A percentile compares a stretch with the other conserved stretches of the same genome.
Conservation (phyloP, 345 rosid species). For the Dovyalis caffra region DNA sequence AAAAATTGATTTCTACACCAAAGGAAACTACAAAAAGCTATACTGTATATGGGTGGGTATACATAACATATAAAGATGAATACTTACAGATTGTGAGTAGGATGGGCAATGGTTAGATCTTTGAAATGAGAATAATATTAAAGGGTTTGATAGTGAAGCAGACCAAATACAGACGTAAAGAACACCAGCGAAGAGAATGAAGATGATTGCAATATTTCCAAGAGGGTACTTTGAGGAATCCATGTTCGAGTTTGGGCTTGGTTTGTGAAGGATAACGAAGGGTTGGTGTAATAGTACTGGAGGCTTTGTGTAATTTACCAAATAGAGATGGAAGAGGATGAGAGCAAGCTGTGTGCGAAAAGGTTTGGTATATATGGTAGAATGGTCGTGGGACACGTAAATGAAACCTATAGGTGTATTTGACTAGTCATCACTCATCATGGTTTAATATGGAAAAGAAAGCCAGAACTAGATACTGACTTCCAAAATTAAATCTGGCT, state of each 20-base stretch:
- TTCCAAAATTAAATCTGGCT: too few species aligned
- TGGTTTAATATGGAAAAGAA: too few species aligned
- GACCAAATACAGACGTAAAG: conserved; percentile 37
- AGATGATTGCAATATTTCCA: conserved; percentile 13
- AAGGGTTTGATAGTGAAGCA: conserved; percentile 18
- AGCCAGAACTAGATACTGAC: too few species aligned
- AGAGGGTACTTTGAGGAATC: conserved; percentile 23
- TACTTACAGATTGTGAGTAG: conserved; percentile 27
- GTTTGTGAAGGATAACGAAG: background rate
- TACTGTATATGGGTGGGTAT: too few species aligned
- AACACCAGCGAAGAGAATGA: conserved; percentile 37
- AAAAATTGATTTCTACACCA: background rate
- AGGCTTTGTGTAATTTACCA: background rate
- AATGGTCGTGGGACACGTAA: background rate
- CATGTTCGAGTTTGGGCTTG: conserved; percentile 21
- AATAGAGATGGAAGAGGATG: background rate
- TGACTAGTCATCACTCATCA: too few species aligned
- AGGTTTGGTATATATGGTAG: background rate
- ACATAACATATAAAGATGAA: background rate
- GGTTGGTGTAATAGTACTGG: too few species aligned
- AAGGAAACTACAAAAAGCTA: too few species aligned
- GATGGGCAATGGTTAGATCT: background rate
- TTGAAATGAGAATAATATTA: background rate
- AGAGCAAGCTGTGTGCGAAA: background rate
- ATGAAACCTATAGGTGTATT: too few species aligned